Base-by-base conservation (phyloP, 352 stramenopile species). In the Peronosclerospora sorghi region DNA sequence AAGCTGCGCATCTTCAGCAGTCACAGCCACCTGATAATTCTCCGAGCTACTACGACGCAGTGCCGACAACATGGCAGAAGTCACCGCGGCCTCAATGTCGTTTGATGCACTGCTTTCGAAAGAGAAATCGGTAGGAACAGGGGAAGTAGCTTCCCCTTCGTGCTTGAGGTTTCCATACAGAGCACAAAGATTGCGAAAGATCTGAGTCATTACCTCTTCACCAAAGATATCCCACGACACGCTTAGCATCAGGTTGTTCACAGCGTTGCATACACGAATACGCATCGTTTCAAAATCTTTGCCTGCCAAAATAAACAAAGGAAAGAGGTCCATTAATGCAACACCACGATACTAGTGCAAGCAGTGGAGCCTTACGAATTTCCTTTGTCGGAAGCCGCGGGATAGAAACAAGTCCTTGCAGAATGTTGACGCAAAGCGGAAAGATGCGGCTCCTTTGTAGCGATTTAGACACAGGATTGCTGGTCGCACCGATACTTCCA, bases 211-310 rank as follows among this genome's bases (percentile, higher is more conserved):
- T 7, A 65, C 46, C 9, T 82, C 59, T 54, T 71, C 67, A 20
- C 70, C 58, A 20, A 87, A 50, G 8, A 57, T 54, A 34, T 77
- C 55, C 63, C 71, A 85, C 6, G 69, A 63, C 24, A 83, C 49
- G 9, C 54, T 64, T 35, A 85, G 68, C 24, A 91, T 36, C 37
- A 90, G 62, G 51, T 93, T 93, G 56, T 84, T 93, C 7, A 93
- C 51, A 6, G 76, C 74, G 41, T 90, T 89, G 53, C 62, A 76
- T 9, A 79, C 71, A 37, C 81, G 81, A 39, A 86, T 79, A 43
- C 77, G 81, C 55, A 94, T 91, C 36, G 69, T 73, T 39, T 77
- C 67, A 32, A 94, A 90, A 51, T 91, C 78, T 8, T 54, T 49
- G 6, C 60, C 72, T 82, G 41, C 23, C 18, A 56, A 15, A 48